Percentiles rank a stretch among this genome's conserved stretches.
Evolutionary conservation across 73 alveolate species (phyloP).

Genomic region (Paramecium sexaurelia): DNA sequence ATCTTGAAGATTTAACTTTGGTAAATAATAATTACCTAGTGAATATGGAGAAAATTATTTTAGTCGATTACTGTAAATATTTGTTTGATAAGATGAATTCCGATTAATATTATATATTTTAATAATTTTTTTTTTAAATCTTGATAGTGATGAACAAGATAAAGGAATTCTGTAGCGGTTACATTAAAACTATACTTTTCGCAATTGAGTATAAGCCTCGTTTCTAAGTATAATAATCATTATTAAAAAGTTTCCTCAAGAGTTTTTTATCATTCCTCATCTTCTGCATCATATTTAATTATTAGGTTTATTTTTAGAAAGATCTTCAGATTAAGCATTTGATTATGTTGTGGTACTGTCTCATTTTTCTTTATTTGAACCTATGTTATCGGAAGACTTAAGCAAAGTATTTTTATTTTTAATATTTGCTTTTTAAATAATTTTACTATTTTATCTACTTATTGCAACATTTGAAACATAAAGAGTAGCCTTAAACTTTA

Average conservation of each 20-base stretch:
- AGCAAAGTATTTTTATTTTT: background rate
- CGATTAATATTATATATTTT: background rate
- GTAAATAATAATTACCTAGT: no score
- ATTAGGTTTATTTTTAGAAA: background rate
- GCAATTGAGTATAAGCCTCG: constrained; percentile 25
- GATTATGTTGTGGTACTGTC: background rate
- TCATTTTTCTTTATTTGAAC: background rate
- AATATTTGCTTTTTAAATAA: background rate
- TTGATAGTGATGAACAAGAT: background rate
- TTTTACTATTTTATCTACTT: constrained; percentile 11
- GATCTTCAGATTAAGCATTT: background rate
- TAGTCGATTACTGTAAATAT: no score
- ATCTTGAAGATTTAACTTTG: no score
- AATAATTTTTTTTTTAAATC: background rate
- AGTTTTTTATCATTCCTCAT: constrained; percentile 31
- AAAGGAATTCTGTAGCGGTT: constrained; percentile 16
- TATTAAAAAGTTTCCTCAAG: background rate
- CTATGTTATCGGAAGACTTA: background rate
- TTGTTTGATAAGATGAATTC: background rate
- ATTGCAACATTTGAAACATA: constrained; percentile 21
- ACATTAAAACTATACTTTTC: constrained; percentile 32
- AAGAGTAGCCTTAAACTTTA: background rate
- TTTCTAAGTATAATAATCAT: background rate
- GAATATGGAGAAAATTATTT: no score
- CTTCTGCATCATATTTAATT: background rate